Percentiles rank a stretch among this genome's conserved stretches.
phyloP scores from a whole-genome alignment of 768 basidiomycete genomes.

The Coprinopsis strossmayeri region DNA sequence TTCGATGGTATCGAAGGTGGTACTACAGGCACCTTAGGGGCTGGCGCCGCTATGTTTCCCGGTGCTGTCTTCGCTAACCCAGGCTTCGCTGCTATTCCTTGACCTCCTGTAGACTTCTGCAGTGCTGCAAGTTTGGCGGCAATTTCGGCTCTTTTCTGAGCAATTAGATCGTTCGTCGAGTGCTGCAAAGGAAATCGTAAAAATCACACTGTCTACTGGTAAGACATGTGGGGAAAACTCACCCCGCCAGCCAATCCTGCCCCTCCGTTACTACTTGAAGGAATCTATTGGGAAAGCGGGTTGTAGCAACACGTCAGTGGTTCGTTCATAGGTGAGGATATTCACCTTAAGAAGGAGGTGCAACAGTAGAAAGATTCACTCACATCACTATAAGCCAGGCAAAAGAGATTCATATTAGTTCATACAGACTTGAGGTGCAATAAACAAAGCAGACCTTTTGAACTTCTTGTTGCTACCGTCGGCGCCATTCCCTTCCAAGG shows the following conservation, averaged over 20 bases:
- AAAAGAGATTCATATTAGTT: too few relatives aligned
- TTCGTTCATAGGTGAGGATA: slow-evolving; percentile 37
- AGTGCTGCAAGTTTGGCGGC: slow-evolving; percentile 80
- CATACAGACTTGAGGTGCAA: slow-evolving; percentile 2
- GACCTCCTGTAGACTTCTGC: slow-evolving; percentile 35
- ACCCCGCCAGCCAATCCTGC: slow-evolving; percentile 30
- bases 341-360: slow-evolving; percentile 62
- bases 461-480: slow-evolving; percentile 51
- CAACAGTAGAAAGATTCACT: slow-evolving; percentile 34
- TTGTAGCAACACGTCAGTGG: slow-evolving; percentile 67
- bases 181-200: slow-evolving; percentile 21
- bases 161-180: slow-evolving; percentile 61
- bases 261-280: slow-evolving; percentile 32
- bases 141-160: slow-evolving; percentile 79
- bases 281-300: slow-evolving; percentile 48
- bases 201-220: not conserved
- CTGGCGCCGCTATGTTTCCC: slow-evolving; percentile 30
- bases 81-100: not conserved
- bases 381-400: slow-evolving; percentile 49
- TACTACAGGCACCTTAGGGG: slow-evolving; percentile 30
- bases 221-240: slow-evolving; percentile 19
- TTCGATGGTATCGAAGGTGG: slow-evolving; percentile 21
- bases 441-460: slow-evolving; percentile 45
- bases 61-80: not conserved
- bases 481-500: slow-evolving; percentile 44